Base-by-base conservation (phyloP, 208 protist genomes). In the Jaenimonas drosophilae region DNA sequence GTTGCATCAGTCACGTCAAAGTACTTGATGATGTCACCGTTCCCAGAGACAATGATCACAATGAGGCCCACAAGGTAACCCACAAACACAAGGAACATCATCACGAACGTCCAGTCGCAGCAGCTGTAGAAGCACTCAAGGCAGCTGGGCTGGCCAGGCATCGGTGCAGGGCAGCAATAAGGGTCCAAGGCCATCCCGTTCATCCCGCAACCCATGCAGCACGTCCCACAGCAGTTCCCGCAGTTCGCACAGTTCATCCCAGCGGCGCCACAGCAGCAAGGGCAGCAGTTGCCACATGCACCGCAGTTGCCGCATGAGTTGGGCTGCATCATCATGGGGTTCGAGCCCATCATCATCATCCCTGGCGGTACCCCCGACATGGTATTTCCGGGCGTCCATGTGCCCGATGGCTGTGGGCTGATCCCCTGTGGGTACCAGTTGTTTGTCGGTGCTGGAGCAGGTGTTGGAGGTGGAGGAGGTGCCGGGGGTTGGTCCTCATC, bases 41-140 rank as follows among this genome's bases (percentile, higher is more conserved):
- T 67, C 4, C 49, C 65, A 45, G 69, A 59, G 3, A 39, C 39
- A 1, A 87, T 17, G 1, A 84, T 45, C 14, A 78, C 12, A 19
- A 44, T 69, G 38, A 91, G 78, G 6, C 72, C 83, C 0, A 73
- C 37, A 11, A 78, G 51, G 17, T 61, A 70, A 30, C 75, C 36
- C 19, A 71, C n/a, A 31, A 68, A 66, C 37, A 79, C 62, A 32
- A 88, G 24, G 20, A 74, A 45, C 59, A 79, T 67, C 9, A 70
- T 17, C 20, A 74, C 21, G 59, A 69, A 87, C 9, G 76, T 87
- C 53, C 65, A 83, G 58, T 91, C 83, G 36, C 72, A 87, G 34
- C 46, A 72, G 28, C 46, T 51, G 46, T 66, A 70, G 16, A 76
- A 45, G 27, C 62, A 72, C 32, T 67, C 61, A 37, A 65, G 51